phyloP scores from a whole-genome alignment of 495 filamentous ascomycete species.

The Opeltia flavorubescens region DNA sequence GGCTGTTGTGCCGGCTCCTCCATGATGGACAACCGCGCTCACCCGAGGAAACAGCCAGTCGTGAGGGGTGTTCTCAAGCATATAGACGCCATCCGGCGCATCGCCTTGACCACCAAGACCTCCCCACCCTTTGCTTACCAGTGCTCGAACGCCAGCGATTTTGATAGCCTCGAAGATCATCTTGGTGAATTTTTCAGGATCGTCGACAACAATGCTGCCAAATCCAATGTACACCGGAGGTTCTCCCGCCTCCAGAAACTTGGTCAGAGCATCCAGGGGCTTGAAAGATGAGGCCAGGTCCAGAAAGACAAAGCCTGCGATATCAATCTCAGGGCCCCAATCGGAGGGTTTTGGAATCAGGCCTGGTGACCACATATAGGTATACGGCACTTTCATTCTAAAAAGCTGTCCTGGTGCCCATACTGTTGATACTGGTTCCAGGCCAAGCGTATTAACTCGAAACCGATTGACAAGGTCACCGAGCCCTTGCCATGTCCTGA shows the following conservation, averaged over 20 bases:
- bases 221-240: conserved; percentile 54
- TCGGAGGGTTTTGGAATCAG: conserved; percentile 51
- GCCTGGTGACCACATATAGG: conserved; percentile 51
- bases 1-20: conserved; percentile 53
- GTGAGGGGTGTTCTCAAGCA: conserved; percentile 54
- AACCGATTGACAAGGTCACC: conserved; percentile 57
- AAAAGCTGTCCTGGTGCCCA: conserved; percentile 52
- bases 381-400: conserved; percentile 46
- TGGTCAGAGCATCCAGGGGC: conserved; percentile 36
- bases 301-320: conserved; percentile 52
- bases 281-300: conserved; percentile 45
- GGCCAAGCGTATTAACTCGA: conserved; percentile 39
- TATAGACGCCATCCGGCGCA: conserved; percentile 41
- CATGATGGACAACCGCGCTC: conserved; percentile 47
- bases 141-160: conserved; percentile 42
- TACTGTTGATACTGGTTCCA: conserved; percentile 46
- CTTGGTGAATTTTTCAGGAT: conserved; percentile 44
- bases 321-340: conserved; percentile 47
- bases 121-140: conserved; percentile 56
- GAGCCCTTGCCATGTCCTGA: conserved; percentile 36
- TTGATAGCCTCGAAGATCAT: conserved; percentile 50
- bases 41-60: conserved; percentile 55
- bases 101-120: conserved; percentile 40
- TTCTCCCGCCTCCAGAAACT: conserved; percentile 41
- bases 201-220: conserved; percentile 55